Evolutionary conservation across 2,329 filamentous ascomycete species (phyloP).

Genomic region (Elsinoe perseae): DNA sequence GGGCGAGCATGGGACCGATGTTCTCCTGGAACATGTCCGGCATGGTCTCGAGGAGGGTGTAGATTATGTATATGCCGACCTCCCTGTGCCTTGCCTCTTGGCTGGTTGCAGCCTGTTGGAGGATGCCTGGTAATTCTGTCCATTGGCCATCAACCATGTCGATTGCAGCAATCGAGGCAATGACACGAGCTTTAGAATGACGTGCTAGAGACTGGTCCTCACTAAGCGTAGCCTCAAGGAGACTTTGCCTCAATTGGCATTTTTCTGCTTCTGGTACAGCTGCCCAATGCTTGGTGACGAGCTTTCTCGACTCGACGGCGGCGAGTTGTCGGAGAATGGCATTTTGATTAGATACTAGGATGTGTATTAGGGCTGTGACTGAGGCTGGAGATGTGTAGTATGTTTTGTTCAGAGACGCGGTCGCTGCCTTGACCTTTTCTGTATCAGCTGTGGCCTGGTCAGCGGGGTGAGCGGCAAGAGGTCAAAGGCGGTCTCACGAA

Average conservation of each 20-base stretch:
- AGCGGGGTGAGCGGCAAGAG: slow-evolving; percentile 9
- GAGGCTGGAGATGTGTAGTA: slow-evolving; percentile 84
- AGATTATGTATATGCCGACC: slow-evolving; percentile 88
- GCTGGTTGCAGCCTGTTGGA: slow-evolving; percentile 72
- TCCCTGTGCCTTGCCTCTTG: slow-evolving; percentile 71
- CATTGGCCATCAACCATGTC: slow-evolving; percentile 85
- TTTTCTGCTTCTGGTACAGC: slow-evolving; percentile 65
- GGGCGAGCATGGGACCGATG: slow-evolving; percentile 66
- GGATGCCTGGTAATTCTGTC: slow-evolving; percentile 68
- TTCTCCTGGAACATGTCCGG: slow-evolving; percentile 78
- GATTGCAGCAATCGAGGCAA: slow-evolving; percentile 75
- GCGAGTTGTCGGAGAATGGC: slow-evolving; percentile 76
- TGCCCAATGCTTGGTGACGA: slow-evolving; percentile 81
- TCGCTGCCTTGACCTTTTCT: slow-evolving; percentile 68
- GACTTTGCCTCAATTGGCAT: slow-evolving; percentile 67
- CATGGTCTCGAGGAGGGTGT: slow-evolving; percentile 80
- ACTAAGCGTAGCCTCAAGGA: slow-evolving; percentile 74
- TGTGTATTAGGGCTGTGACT: slow-evolving; percentile 77
- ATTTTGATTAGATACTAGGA: slow-evolving; percentile 69
- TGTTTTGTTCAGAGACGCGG: slow-evolving; percentile 80
- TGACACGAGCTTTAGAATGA: slow-evolving; percentile 79
- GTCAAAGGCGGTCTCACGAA: slow-evolving; percentile 55
- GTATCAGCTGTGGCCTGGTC: slow-evolving; percentile 61
- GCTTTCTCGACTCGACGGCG: slow-evolving; percentile 77
- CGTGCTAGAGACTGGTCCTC: slow-evolving; percentile 70